A percentile compares a stretch with the other conserved stretches of the same genome.
Conservation (phyloP, 768 basidiomycete genomes). For the Crassisporium funariophilum region DNA sequence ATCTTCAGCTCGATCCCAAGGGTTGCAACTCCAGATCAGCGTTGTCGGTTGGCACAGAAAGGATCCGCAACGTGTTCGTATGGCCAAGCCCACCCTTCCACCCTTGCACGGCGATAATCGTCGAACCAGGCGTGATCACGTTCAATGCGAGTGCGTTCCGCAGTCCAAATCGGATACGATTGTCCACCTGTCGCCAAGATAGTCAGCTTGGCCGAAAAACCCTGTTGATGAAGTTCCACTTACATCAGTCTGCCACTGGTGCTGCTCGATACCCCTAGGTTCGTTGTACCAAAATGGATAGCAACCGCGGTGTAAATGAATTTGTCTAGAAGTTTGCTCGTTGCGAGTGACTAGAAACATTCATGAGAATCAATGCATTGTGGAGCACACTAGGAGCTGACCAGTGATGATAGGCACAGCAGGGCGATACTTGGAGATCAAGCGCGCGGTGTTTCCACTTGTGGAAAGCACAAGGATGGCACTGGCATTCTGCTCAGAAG, state of each 20-base stretch:
- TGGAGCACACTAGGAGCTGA: constrained; percentile 36
- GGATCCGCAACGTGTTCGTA: constrained; percentile 86
- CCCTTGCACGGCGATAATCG: constrained; percentile 96
- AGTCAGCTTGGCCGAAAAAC: constrained; percentile 11
- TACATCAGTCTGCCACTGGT: constrained; percentile 98
- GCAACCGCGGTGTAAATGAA: constrained; percentile 94
- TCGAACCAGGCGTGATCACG: constrained; percentile 85
- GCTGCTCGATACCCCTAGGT: constrained; percentile 82
- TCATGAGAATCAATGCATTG: constrained; percentile 1
- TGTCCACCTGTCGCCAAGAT: constrained; percentile 63
- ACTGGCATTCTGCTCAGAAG: constrained; percentile 91
- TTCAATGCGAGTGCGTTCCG: constrained; percentile 80
- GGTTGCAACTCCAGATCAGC: constrained; percentile 80
- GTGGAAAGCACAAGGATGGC: constrained; percentile 97
- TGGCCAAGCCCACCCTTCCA: constrained; percentile 98
- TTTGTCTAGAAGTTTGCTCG: constrained; percentile 92
- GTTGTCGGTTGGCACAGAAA: constrained; percentile 79
- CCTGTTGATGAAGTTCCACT: constrained; percentile 30
- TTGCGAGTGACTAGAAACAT: constrained; percentile 83
- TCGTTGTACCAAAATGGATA: constrained; percentile 98
- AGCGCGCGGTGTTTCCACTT: constrained; percentile 92
- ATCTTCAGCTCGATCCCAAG: constrained; percentile 33
- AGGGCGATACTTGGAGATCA: constrained; percentile 96
- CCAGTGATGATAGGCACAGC: constrained; percentile 92
- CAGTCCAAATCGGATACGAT: constrained; percentile 88